Evolutionary conservation across 129 eudicot species (phyloP).

Genomic region (Gnaphalium uliginosum): DNA sequence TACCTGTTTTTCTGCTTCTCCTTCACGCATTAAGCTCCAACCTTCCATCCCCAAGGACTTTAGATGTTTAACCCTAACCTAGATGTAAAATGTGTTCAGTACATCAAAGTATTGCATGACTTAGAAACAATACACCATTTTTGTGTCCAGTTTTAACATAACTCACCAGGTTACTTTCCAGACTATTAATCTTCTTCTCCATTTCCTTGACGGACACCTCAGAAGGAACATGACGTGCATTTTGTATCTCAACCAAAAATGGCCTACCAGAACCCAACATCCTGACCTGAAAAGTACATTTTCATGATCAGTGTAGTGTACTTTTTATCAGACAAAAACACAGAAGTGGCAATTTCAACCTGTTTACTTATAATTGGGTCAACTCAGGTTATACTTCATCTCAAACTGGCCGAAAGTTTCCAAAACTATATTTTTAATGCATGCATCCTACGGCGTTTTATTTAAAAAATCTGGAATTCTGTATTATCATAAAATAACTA

Average conservation of each 20-base stretch:
- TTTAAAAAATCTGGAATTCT: background rate
- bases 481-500: background rate
- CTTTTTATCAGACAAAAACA: background rate
- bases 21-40: slow-evolving; percentile 98
- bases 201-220: slow-evolving; percentile 59
- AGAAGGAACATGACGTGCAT: slow-evolving; percentile 71
- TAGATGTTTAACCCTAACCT: slow-evolving; percentile 88
- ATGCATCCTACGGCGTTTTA: background rate
- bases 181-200: slow-evolving; percentile 66
- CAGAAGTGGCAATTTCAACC: background rate
- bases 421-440: background rate
- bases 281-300: slow-evolving; percentile 62
- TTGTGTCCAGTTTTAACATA: slow-evolving; percentile 1
- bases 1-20: slow-evolving; percentile 99
- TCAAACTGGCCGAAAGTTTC: background rate
- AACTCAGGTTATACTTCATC: background rate
- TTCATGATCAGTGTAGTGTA: slow-evolving; percentile 2
- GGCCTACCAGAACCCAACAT: slow-evolving; percentile 99
- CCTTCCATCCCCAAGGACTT: slow-evolving; percentile 69
- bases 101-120: background rate
- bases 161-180: slow-evolving; percentile 69
- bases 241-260: slow-evolving; percentile 86
- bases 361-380: background rate
- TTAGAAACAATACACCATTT: background rate
- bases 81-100: slow-evolving; percentile 21